A percentile compares a stretch with the other conserved stretches of the same genome.
phyloP scores from a whole-genome alignment of 179 eudicot species.

The Corrigiola litoralis region DNA sequence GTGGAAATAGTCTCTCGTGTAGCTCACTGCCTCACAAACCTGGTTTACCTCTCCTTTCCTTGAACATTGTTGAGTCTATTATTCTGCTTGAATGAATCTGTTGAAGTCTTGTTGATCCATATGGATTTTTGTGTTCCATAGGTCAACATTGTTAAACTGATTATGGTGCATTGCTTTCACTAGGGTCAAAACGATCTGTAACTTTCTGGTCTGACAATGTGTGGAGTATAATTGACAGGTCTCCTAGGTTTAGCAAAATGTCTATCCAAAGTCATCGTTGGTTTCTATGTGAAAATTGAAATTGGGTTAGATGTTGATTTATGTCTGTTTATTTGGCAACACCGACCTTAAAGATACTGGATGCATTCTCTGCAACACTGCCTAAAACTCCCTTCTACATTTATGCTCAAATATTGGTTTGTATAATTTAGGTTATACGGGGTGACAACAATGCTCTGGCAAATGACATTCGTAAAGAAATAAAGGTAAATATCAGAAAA shows the following conservation, averaged over 20 bases:
- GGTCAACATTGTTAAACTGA: background rate
- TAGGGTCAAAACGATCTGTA: no score
- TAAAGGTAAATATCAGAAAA: constrained; percentile 55
- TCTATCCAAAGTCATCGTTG: background rate
- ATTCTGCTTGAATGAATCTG: background rate
- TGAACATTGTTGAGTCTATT: background rate
- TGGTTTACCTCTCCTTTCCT: background rate
- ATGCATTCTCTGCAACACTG: constrained; percentile 3
- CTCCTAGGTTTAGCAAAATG: background rate
- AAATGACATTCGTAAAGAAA: constrained; percentile 96
- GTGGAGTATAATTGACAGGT: no score
- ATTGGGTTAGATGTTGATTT: background rate
- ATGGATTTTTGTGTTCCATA: background rate
- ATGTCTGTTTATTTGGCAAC: background rate
- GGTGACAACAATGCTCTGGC: constrained; percentile 97
- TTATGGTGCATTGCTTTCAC: constrained; percentile 16
- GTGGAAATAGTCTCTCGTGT: background rate
- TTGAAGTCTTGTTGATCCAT: background rate
- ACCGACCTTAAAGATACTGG: background rate
- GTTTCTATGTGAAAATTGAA: background rate
- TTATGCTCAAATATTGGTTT: constrained; percentile 6
- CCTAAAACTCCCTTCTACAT: constrained; percentile 1
- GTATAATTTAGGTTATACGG: constrained; percentile 67
- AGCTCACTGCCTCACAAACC: background rate
- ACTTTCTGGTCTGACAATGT: no score